phyloP scores from a whole-genome alignment of 31 red algal genomes.

The Porphyra umbilicalis region DNA sequence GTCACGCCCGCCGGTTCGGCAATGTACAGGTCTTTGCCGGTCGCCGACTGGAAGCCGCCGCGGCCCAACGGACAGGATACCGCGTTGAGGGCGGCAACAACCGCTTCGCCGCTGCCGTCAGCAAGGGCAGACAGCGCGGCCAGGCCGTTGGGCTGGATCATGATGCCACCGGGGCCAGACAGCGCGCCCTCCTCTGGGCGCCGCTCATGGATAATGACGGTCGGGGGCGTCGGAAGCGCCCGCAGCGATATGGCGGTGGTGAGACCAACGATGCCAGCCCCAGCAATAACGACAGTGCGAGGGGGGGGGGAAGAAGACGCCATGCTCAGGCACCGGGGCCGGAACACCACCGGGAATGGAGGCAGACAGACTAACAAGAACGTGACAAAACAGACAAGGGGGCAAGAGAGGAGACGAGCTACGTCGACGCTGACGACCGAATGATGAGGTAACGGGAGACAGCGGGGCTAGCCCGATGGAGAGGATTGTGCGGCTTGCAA shows the following conservation, averaged over 20 bases:
- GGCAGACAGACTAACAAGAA: no score
- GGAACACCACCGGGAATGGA: no score
- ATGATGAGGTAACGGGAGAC: no score
- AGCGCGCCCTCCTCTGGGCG: neutral
- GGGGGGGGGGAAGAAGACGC: no score
- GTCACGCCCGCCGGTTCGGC: neutral
- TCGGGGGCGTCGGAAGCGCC: neutral
- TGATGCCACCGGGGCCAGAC: neutral
- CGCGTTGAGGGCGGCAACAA: neutral
- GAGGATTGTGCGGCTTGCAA: no score
- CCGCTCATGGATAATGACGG: neutral
- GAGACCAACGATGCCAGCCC: neutral
- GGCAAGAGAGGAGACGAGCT: no score
- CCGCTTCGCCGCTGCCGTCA: neutral
- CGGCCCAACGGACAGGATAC: neutral
- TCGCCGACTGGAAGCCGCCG: neutral
- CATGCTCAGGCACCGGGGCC: no score
- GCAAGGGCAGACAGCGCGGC: neutral
- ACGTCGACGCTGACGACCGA: no score
- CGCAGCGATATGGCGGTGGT: neutral
- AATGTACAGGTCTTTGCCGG: neutral
- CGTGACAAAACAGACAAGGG: no score
- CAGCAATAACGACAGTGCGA: neutral
- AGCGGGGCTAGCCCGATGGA: no score
- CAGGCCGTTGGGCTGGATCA: neutral